These are phyloP conservation scores for Kwoniella europaea DNA, from an alignment of 768 basidiomycete species.

Conservation along the genomic window DNA sequence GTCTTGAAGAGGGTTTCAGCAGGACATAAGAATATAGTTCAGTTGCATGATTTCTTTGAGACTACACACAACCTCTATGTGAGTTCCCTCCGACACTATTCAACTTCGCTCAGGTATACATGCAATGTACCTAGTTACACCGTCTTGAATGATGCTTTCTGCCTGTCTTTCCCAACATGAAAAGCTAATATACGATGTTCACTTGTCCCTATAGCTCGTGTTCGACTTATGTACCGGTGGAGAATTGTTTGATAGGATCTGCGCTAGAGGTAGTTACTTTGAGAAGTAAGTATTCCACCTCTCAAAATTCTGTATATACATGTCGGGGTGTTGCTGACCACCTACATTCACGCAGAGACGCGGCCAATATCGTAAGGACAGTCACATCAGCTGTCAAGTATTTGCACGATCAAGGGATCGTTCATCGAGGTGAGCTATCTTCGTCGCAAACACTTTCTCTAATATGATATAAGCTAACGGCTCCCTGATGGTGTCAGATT, in stretches of 20 bases:
- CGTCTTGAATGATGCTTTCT: background rate
- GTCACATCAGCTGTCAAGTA: conserved; percentile 87
- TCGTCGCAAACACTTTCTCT: background rate
- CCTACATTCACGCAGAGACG: conserved; percentile 67
- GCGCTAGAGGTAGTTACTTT: conserved; percentile 94
- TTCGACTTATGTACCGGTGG: conserved; percentile 97
- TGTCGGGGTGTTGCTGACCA: background rate
- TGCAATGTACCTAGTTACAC: background rate
- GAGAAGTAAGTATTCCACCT: conserved; percentile 69
- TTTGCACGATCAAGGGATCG: conserved; percentile 88
- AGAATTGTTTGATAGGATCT: conserved; percentile 98
- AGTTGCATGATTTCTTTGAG: conserved; percentile 96
- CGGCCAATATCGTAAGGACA: conserved; percentile 82
- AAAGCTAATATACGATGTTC: conserved; percentile 47
- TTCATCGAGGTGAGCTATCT: conserved; percentile 73
- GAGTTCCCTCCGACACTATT: background rate
- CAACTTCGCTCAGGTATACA: too few relatives aligned
- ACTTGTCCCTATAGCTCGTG: conserved; percentile 65
- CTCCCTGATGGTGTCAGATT: conserved; percentile 62
- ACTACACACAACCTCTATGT: conserved; percentile 79
- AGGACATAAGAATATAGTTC: conserved; percentile 87
- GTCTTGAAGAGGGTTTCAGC: conserved; percentile 93
- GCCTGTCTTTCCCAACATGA: background rate
- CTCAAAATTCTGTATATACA: background rate
- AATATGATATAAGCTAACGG: background rate